These are phyloP conservation scores for Aspergillus novofumigatus DNA, from an alignment of 2,329 filamentous ascomycete species.

Conservation along the genomic window DNA sequence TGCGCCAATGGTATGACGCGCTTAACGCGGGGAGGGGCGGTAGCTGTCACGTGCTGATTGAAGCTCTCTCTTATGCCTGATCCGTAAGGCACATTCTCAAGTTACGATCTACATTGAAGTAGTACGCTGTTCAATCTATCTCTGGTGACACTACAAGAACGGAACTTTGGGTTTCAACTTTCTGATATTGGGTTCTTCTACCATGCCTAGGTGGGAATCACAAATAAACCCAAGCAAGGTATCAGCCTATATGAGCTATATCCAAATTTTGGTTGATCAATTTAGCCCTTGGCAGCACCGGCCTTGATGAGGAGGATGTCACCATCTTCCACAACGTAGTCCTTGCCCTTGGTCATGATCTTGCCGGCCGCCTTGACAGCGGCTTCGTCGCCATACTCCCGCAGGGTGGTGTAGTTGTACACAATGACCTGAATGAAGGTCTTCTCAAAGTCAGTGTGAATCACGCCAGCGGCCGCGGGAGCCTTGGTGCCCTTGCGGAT, in stretches of 20 bases:
- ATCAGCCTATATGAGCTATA: background rate
- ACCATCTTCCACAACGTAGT: slow-evolving; percentile 63
- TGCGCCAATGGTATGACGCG: slow-evolving; percentile 18
- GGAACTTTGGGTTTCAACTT: background rate
- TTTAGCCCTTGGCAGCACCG: slow-evolving; percentile 46
- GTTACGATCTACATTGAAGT: background rate
- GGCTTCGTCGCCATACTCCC: slow-evolving; percentile 83
- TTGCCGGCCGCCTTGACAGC: slow-evolving; percentile 92
- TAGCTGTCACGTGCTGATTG: slow-evolving; percentile 11
- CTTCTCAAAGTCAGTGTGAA: slow-evolving; percentile 97
- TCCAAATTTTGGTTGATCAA: slow-evolving; percentile 6
- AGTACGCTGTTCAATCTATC: background rate
- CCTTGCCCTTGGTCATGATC: slow-evolving; percentile 97
- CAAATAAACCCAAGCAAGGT: slow-evolving; percentile 1
- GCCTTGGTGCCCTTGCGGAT: slow-evolving; percentile 94
- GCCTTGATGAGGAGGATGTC: slow-evolving; percentile 78
- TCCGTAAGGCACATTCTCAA: background rate
- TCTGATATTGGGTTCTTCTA: background rate
- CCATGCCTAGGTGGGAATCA: slow-evolving; percentile 1
- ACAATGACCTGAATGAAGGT: slow-evolving; percentile 97
- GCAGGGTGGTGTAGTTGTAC: slow-evolving; percentile 79
- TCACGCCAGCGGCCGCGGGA: slow-evolving; percentile 95
- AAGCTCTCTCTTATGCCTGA: background rate
- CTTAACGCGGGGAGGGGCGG: slow-evolving; percentile 23
- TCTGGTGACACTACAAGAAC: background rate